Evolutionary conservation across 208 protist genomes (phyloP).

Genomic region (Lotmaria passim): DNA sequence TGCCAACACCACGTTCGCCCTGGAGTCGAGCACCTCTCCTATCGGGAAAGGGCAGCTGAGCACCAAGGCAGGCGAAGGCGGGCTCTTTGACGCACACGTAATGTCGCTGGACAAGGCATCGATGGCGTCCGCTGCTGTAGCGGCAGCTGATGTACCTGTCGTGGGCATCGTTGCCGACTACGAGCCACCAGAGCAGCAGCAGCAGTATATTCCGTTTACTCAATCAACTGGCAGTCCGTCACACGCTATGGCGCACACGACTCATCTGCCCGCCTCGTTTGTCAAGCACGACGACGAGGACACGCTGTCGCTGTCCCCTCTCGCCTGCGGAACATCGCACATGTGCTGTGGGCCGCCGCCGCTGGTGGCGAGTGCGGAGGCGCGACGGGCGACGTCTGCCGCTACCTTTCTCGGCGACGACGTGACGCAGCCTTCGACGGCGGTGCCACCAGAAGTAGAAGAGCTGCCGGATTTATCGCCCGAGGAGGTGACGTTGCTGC

Average conservation of each 20-base stretch:
- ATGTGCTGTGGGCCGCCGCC: constrained; percentile 19
- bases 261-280: background rate
- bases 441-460: background rate
- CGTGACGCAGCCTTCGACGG: background rate
- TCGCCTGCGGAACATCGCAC: constrained; percentile 7
- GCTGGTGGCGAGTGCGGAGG: constrained; percentile 1
- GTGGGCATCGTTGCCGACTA: too few species aligned
- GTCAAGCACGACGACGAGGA: constrained; percentile 10
- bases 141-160: background rate
- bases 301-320: constrained; percentile 3
- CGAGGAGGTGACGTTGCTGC: background rate
- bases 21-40: constrained; percentile 3
- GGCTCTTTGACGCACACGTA: background rate
- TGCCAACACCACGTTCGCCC: constrained; percentile 4
- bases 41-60: background rate
- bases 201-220: background rate
- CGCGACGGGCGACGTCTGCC: background rate
- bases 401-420: constrained; percentile 9
- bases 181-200: background rate
- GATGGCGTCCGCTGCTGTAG: background rate
- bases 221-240: too few species aligned
- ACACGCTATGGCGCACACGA: background rate
- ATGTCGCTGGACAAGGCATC: background rate
- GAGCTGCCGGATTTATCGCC: background rate
- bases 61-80: background rate